These are phyloP conservation scores for Phytophthora constricta DNA, from an alignment of 352 stramenopile species.

Conservation along the genomic window DNA sequence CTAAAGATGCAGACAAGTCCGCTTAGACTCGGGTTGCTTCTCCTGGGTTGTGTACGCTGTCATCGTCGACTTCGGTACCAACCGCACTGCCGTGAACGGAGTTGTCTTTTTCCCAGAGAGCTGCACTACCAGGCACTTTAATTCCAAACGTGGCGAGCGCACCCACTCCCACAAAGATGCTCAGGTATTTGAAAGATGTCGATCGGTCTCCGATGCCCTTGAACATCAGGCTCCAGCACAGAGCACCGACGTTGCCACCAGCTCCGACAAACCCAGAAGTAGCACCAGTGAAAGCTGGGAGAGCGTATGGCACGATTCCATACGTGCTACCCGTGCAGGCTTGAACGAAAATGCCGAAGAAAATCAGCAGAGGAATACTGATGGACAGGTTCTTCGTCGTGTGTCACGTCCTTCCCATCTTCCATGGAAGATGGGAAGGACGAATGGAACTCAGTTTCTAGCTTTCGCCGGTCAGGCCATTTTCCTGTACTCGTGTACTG, in stretches of 20 bases:
- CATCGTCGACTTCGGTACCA: constrained; percentile 44
- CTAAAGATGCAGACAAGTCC: background rate
- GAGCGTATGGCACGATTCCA: constrained; percentile 67
- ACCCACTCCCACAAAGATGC: constrained; percentile 42
- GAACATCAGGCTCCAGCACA: constrained; percentile 66
- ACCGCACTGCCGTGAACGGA: constrained; percentile 25
- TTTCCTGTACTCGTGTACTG: constrained; percentile 89
- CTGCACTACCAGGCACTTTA: constrained; percentile 33
- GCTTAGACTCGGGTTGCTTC: background rate
- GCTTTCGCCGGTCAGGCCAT: constrained; percentile 77
- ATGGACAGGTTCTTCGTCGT: constrained; percentile 46
- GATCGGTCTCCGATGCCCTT: constrained; percentile 46
- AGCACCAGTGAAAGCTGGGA: constrained; percentile 45
- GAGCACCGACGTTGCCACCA: constrained; percentile 57
- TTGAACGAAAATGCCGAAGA: constrained; percentile 91
- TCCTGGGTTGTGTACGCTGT: constrained; percentile 33
- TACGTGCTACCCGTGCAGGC: constrained; percentile 56
- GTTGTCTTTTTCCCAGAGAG: constrained; percentile 32
- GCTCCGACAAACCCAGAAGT: constrained; percentile 61
- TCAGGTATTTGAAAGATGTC: constrained; percentile 58
- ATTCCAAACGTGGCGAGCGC: constrained; percentile 37
- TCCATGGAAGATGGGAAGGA: no score
- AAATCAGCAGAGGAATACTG: constrained; percentile 82
- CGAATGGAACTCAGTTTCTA: constrained; percentile 84
- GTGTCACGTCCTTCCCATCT: no score